A percentile compares a stretch with the other conserved stretches of the same genome.
phyloP scores from a whole-genome alignment of 768 basidiomycete genomes.

The Russula earlei region DNA sequence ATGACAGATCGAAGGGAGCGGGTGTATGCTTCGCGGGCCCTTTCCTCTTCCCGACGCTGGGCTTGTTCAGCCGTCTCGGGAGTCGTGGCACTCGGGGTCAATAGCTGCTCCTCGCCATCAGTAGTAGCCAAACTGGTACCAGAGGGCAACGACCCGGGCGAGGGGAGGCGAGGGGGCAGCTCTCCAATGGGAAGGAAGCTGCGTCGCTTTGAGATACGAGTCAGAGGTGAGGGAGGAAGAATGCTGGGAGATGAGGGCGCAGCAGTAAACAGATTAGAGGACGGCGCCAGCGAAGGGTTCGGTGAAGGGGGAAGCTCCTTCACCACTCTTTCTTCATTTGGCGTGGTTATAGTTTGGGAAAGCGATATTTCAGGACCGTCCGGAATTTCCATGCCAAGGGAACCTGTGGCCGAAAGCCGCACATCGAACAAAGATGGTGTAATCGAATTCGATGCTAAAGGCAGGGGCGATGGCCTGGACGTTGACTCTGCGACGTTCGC shows the following conservation, averaged over 20 bases:
- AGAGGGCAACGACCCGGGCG: constrained; percentile 51
- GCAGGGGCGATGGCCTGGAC: neutral
- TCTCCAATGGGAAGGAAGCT: constrained; percentile 85
- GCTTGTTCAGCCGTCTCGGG: constrained; percentile 38
- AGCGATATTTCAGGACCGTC: constrained; percentile 7
- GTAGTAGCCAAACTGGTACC: constrained; percentile 37
- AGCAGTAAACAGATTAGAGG: constrained; percentile 14
- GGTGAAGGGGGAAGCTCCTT: constrained; percentile 1
- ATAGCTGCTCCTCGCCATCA: constrained; percentile 22
- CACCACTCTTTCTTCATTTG: neutral
- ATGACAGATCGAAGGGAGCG: constrained; percentile 84
- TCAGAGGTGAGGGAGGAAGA: constrained; percentile 34
- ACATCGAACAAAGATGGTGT: constrained; percentile 21
- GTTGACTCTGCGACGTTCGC: constrained; percentile 12
- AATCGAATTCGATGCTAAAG: constrained; percentile 15
- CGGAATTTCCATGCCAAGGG: constrained; percentile 32
- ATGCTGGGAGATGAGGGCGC: constrained; percentile 6
- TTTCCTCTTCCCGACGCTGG: constrained; percentile 59
- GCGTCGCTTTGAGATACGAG: constrained; percentile 58
- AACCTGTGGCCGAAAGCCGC: constrained; percentile 60
- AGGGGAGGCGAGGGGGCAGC: constrained; percentile 55
- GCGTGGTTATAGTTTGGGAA: constrained; percentile 11
- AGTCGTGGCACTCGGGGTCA: constrained; percentile 37
- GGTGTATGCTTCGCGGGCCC: constrained; percentile 59
- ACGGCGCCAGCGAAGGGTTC: neutral